Base-by-base conservation (phyloP, 495 filamentous ascomycete genomes). In the Usnea hakonensis region DNA sequence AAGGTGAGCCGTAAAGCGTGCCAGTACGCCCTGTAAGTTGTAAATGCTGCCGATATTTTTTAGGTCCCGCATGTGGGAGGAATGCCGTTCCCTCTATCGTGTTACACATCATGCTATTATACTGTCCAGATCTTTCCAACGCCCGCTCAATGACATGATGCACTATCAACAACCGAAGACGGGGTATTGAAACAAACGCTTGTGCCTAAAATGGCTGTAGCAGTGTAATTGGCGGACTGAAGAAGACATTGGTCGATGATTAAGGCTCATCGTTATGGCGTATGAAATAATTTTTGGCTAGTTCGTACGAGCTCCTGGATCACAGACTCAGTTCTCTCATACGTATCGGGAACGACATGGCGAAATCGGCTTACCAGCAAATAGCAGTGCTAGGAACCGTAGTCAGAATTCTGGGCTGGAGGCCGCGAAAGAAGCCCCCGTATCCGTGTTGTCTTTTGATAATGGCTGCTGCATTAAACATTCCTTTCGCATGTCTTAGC, bases 331-430 rank as follows among this genome's bases (percentile, higher is more conserved):
- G 90, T 54, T 41, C 16, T 14, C 21, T 3, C 35, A 44, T 3
- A 53, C 38, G 37, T 1, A 36, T 19, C 8, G 16, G 26, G n/a
- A 21, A 30, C 2, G 19, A 23, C 26, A 17, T 43, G 19, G 13
- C 44, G 33, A 26, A 48, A 68, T 78, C 78, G 54, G 82, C 90
- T 63, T 81, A 91, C 93, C 94, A 99, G 79, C 94, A 99, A 69
- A 99, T 99, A 6, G 94, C 94, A 38, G 94, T 97, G 74, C 91
- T 96, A 28, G 94, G 94, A 90, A 97, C 97, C 13, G 94, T 95
- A 3, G 93, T 96, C 64, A 99, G 84, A 40, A 99, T 89, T 60
- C 94, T 81, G 56, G 94, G 95, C 67, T 89, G 83, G 71, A 96
- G 82, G 26, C 94, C 94, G 65, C 92, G 91, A 70, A 96, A 90